These are phyloP conservation scores for Pestalotiopsis sp. DNA, from an alignment of 2,329 filamentous ascomycete genomes.

Conservation along the genomic window DNA sequence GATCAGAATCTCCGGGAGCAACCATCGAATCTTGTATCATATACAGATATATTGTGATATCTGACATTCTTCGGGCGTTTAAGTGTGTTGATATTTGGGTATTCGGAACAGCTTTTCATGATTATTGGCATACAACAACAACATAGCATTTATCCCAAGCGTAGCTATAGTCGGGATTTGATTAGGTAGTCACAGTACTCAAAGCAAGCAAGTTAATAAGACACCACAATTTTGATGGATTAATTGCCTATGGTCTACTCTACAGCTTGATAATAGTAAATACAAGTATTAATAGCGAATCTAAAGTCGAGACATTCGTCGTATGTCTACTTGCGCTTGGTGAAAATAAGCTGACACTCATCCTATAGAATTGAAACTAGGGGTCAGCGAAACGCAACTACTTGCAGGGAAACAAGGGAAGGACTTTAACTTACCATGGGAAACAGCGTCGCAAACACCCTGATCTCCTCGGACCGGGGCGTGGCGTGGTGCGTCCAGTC, in stretches of 20 bases:
- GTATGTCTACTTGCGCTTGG: slow-evolving; percentile 25
- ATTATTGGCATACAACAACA: background rate
- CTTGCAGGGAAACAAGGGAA: background rate
- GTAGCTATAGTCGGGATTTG: background rate
- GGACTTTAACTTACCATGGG: slow-evolving; percentile 42
- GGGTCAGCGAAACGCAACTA: too few relatives aligned
- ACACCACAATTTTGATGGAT: background rate
- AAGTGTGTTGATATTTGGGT: background rate
- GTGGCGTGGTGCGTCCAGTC: slow-evolving; percentile 55
- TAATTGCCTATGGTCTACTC: background rate
- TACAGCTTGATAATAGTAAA: background rate
- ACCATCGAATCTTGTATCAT: slow-evolving; percentile 6
- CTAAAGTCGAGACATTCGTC: background rate
- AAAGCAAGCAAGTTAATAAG: background rate
- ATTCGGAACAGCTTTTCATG: background rate
- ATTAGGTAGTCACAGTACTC: background rate
- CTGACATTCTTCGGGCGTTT: background rate
- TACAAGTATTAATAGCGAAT: background rate
- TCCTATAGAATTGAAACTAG: slow-evolving; percentile 19
- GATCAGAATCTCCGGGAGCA: too few relatives aligned
- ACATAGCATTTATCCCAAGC: background rate
- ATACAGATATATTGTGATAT: background rate
- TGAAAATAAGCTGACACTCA: slow-evolving; percentile 38
- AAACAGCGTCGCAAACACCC: slow-evolving; percentile 51
- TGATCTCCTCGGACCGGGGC: slow-evolving; percentile 49